Base-by-base conservation (phyloP, 2,329 filamentous ascomycete species). In the Trichoderma guizhouense region DNA sequence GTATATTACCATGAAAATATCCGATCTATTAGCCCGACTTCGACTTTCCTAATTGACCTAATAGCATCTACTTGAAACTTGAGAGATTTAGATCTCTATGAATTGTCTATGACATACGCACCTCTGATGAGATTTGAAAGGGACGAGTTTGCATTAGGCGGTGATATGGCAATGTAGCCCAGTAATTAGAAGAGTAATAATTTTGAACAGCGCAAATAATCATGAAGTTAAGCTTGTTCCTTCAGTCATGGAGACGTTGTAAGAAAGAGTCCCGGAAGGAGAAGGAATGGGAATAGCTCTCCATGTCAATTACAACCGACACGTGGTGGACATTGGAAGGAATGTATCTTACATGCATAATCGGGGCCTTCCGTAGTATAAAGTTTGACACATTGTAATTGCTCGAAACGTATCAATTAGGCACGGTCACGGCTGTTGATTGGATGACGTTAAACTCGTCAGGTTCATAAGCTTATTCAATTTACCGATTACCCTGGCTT, bases 121-220 rank as follows among this genome's bases (percentile, higher is more conserved):
- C 36, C 3, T 7, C 7, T 4, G 15, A 43, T 43, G 15, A n/a
- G 39, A 43, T 43, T 5, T 43, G 3, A 18, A 18, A 4, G 7
- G 15, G 18, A 8, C 5, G 7, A 15, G 39, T 5, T 21, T 47
- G 1, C 2, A 0, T 21, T 1, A 6, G 9, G 1, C 21, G n/a
- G n/a, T 6, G 4, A 51, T 12, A 21, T 51, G 9, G 0, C 2
- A 21, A 11, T 21, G 8, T 5, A 3, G 43, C n/a, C 9, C 6
- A 9, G 8, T 0, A 9, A 47, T 5, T 47, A 3, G 18, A 7
- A 47, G 3, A 47, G 8, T 7, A 1, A 11, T 21, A 0, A 21
- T 47, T 9, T n/a, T 5, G 1, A 11, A 0, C 4, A 51, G 5
- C 9, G 43, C 8, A 12, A 5, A 7, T 1, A 2, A 11, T n/a